These are phyloP conservation scores for Arabidopsis suecica DNA, from an alignment of 345 rosid species.

Conservation along the genomic window DNA sequence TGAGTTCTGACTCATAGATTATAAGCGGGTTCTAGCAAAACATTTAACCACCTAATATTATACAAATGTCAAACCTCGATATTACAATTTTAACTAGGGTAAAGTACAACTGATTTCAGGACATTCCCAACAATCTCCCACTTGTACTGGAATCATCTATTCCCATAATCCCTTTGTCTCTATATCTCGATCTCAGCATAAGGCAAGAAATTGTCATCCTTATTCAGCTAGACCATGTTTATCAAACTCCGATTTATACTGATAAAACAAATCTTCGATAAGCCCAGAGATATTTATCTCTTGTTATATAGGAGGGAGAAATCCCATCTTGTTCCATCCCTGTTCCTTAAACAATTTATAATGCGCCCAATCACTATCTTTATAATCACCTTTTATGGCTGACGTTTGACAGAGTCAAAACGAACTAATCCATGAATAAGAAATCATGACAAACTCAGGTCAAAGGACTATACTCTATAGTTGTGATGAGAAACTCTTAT, in stretches of 20 bases:
- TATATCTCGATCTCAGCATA: not conserved
- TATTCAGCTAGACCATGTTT: not conserved
- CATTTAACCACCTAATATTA: too few relatives aligned
- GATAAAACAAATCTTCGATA: not conserved
- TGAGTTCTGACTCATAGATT: too few relatives aligned
- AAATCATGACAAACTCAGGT: not conserved
- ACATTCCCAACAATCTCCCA: not conserved
- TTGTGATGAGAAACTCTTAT: not conserved
- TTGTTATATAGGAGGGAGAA: too few relatives aligned
- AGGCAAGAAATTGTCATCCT: not conserved
- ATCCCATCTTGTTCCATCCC: too few relatives aligned
- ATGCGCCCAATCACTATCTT: not conserved
- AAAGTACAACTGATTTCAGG: too few relatives aligned
- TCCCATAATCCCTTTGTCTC: not conserved
- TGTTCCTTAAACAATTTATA: not conserved
- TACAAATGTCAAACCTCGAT: too few relatives aligned
- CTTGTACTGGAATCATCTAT: not conserved
- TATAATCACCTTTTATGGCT: not conserved
- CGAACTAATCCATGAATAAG: not conserved
- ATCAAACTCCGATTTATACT: not conserved
- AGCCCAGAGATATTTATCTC: not conserved
- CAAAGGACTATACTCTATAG: not conserved
- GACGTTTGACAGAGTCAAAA: not conserved
- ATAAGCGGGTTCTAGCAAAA: too few relatives aligned
- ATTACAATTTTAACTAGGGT: too few relatives aligned